Percentiles rank a stretch among this genome's conserved stretches.
Evolutionary conservation across 805 yeast genomes (phyloP).

Genomic region (Kodamaea fukazawae): DNA sequence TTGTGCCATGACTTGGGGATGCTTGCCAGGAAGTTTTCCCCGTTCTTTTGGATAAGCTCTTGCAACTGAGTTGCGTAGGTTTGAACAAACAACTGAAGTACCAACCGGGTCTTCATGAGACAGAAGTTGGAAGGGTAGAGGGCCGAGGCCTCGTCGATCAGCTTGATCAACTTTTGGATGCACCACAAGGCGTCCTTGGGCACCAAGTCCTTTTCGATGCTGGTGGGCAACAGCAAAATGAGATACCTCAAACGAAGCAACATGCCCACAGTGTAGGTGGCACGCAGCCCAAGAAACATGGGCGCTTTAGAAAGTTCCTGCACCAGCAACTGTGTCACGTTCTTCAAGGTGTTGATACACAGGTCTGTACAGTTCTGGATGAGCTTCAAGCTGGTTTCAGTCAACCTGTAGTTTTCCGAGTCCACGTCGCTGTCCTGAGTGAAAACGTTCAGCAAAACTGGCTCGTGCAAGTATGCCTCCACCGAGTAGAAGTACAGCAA

Average conservation of each 20-base stretch:
- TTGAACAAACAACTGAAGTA: slow-evolving; percentile 57
- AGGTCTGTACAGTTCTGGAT: slow-evolving; percentile 52
- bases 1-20: slow-evolving; percentile 14
- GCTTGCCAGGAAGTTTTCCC: slow-evolving; percentile 12
- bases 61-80: slow-evolving; percentile 58
- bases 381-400: slow-evolving; percentile 35
- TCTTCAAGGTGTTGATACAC: slow-evolving; percentile 50
- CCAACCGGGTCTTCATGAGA: slow-evolving; percentile 52
- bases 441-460: slow-evolving; percentile 29
- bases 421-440: not conserved
- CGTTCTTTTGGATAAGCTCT: slow-evolving; percentile 24
- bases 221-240: slow-evolving; percentile 51
- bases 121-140: slow-evolving; percentile 42
- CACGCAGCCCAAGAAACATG: slow-evolving; percentile 51
- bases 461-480: slow-evolving; percentile 66
- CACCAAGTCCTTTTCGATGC: slow-evolving; percentile 42
- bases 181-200: slow-evolving; percentile 44
- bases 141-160: slow-evolving; percentile 28
- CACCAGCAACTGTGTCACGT: slow-evolving; percentile 43
- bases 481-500: slow-evolving; percentile 58
- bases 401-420: slow-evolving; percentile 16
- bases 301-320: slow-evolving; percentile 58
- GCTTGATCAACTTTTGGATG: slow-evolving; percentile 27
- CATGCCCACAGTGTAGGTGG: slow-evolving; percentile 66
- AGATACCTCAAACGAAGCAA: slow-evolving; percentile 55